Evolutionary conservation across 768 basidiomycete genomes (phyloP), one percentile per base, ranked within the genome.

Genomic region (Lactarius hatsudake): DNA sequence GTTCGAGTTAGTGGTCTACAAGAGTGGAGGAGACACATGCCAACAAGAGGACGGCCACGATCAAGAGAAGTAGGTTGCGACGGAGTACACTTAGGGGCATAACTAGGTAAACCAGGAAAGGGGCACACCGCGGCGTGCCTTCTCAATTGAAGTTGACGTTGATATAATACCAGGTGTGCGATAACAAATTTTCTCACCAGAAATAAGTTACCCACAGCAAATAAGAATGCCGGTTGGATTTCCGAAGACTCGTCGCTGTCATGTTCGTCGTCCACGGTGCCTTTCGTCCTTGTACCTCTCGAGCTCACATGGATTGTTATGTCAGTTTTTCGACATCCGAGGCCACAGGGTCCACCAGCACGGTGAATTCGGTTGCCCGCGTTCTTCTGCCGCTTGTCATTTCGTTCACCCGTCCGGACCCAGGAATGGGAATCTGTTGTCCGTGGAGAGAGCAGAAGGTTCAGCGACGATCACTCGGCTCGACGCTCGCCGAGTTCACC

Each of bases 321-420:
- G 13, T 48, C 34, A 69, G 68, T 68, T 26, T 57, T 70, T 64
- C 56, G 67, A 57, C 18, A 26, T 3, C 5, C 36, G 43, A 34
- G 67, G 67, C 17, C 26, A 45, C 12, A 30, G 2, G 36, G 15
- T 60, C 32, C 0, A 13, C 7, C 26, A n/a, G 15, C 30, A 40
- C 28, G 51, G 43, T 30, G 59, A 59, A 32, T 38, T 38, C 51
- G 71, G 71, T 20, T 72, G 71, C 34, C 30, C 68, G 10, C 69
- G 71, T 17, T 2, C 6, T 23, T 5, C 62, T 30, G 7, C 23
- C 0, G 7, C 17, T 7, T 72, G 71, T 18, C n/a, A 68, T 26
- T 72, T 65, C 59, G 40, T 68, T 18, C 71, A 72, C 53, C 71
- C 71, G 18, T 55, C 56, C 28, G 70, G 70, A 72, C 18, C 56